Base-by-base conservation (phyloP, 805 yeast genomes). In the Maudiozyma barnettii region DNA sequence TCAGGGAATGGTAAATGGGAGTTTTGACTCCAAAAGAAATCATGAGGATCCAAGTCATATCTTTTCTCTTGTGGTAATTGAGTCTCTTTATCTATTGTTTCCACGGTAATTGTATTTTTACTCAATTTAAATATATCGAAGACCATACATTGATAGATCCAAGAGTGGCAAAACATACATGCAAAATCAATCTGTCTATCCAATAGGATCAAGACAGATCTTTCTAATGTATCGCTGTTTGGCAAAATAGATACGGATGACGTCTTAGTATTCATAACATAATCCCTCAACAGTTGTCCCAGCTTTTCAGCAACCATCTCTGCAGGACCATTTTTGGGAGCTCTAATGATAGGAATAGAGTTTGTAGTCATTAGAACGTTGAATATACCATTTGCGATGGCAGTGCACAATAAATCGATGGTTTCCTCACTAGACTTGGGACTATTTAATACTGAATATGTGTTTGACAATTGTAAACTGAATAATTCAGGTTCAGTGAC, bases 131-230 rank as follows among this genome's bases (percentile, higher is more conserved):
- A 87, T 5, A 89, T 93, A 63, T 93, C 99, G 59, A 90, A 85
- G 18, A 93, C 93, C 78, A 93, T 81, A 59, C 96, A 89, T 69
- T 91, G 96, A 64, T 93, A 93, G 44, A 95, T 90, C 97, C 98
- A 91, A 12, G 97, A 87, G 67, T 93, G 99, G 1, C 91, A 78
- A 65, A 93, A 82, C 97, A 93, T 91, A 14, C 95, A 83, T 1
- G 93, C 82, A 51, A 93, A 72, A 66, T 93, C 98, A 49, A 93
- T 74, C 61, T 84, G 86, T 65, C 99, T 76, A 67, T 93, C 99
- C 41, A 93, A 67, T 38, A 93, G 65, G 30, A 95, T 74, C 56
- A 93, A 71, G 12, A 91, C 96, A 2, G 84, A 78, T 51, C 95
- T 72, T 48, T 81, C 82, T 37, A 73, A 55, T 5, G 67, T 60